Evolutionary conservation across 2,329 filamentous ascomycete genomes (phyloP).

Genomic region (Penicillium brevicompactum): DNA sequence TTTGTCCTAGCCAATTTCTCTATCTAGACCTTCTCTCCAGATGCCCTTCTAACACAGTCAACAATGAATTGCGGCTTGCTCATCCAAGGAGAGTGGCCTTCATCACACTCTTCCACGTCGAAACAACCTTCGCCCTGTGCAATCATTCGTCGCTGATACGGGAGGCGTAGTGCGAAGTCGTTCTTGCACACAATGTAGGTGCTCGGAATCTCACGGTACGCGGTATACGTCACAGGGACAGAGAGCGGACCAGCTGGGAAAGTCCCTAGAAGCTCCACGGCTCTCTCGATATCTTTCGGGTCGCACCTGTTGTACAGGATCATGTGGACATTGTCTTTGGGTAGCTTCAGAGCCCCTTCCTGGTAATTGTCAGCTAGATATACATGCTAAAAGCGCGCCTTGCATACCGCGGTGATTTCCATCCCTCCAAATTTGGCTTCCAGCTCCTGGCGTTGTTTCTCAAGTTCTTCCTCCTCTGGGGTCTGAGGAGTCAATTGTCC

Average conservation of each 20-base stretch:
- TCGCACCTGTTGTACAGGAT: slow-evolving; percentile 29
- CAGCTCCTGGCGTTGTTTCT: slow-evolving; percentile 17
- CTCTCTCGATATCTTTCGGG: slow-evolving; percentile 24
- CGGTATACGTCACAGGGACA: slow-evolving; percentile 31
- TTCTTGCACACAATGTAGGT: slow-evolving; percentile 34
- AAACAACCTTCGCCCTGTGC: slow-evolving; percentile 28
- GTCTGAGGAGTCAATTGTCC: slow-evolving; percentile 26
- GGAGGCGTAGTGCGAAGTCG: slow-evolving; percentile 24
- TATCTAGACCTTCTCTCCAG: slow-evolving; percentile 19
- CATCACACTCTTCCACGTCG: slow-evolving; percentile 30
- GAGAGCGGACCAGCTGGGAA: slow-evolving; percentile 25
- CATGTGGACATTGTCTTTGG: slow-evolving; percentile 16
- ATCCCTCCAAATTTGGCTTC: slow-evolving; percentile 18
- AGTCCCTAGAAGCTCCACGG: slow-evolving; percentile 26
- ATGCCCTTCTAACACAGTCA: slow-evolving; percentile 26
- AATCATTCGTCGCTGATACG: slow-evolving; percentile 29
- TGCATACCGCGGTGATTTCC: slow-evolving; percentile 20
- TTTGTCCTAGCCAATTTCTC: neutral
- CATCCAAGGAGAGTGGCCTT: slow-evolving; percentile 32
- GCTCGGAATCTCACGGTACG: slow-evolving; percentile 31
- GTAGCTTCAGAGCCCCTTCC: slow-evolving; percentile 27
- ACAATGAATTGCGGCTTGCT: slow-evolving; percentile 30
- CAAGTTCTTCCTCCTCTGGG: slow-evolving; percentile 27
- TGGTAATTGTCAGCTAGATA: slow-evolving; percentile 4
- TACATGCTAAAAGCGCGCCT: neutral